Evolutionary conservation across 2,329 filamentous ascomycete species (phyloP).

Genomic region (Mycosphaerella arachidis): DNA sequence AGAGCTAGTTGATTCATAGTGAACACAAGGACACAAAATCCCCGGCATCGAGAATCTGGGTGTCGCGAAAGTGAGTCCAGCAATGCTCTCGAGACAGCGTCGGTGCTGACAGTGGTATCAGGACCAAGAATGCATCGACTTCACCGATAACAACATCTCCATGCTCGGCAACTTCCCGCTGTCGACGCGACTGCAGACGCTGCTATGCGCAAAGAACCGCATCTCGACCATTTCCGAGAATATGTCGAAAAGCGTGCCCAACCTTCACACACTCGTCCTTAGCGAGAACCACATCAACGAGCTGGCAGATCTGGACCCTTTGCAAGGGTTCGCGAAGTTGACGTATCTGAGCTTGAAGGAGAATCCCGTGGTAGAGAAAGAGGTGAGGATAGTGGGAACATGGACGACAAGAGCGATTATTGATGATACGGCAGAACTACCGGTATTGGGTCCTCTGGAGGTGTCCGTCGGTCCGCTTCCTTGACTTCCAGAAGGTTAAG

Average conservation of each 20-base stretch:
- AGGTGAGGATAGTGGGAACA: constrained; percentile 58
- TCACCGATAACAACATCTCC: constrained; percentile 96
- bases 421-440: constrained; percentile 63
- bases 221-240: constrained; percentile 74
- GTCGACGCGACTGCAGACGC: constrained; percentile 77
- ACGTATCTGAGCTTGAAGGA: constrained; percentile 78
- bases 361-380: constrained; percentile 87
- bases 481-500: constrained; percentile 91
- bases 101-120: not conserved
- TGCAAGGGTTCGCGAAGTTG: constrained; percentile 64
- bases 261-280: constrained; percentile 75
- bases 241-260: constrained; percentile 71
- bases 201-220: constrained; percentile 86
- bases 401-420: not conserved
- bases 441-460: constrained; percentile 87
- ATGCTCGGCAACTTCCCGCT: constrained; percentile 88
- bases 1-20: constrained; percentile 38
- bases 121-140: constrained; percentile 92
- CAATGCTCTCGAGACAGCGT: constrained; percentile 45
- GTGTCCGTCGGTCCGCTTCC: constrained; percentile 77
- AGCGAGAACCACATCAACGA: constrained; percentile 78
- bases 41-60: constrained; percentile 96
- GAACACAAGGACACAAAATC: constrained; percentile 85
- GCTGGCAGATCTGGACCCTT: constrained; percentile 80
- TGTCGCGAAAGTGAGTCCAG: constrained; percentile 61